Percentiles rank a stretch among this genome's conserved stretches.
phyloP scores from a whole-genome alignment of 805 yeast species.

The Candida palmyrensis region DNA sequence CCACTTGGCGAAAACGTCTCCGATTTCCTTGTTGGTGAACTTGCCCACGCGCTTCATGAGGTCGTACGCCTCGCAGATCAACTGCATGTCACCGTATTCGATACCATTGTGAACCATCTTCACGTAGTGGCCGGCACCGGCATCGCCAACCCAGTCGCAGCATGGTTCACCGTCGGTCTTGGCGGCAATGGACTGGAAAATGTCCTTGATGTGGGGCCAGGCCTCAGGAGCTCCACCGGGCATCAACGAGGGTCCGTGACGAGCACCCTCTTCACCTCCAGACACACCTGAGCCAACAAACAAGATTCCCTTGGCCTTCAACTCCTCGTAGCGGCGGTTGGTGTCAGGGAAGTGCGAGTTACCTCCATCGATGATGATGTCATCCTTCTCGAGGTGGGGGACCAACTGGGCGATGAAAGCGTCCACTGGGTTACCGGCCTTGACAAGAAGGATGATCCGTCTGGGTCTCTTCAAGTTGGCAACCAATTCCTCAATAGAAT shows the following conservation, averaged over 20 bases:
- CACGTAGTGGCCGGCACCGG: conserved; percentile 98
- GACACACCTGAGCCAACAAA: conserved; percentile 99
- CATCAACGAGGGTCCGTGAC: conserved; percentile 98
- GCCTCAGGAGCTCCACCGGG: conserved; percentile 99
- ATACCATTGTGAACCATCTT: conserved; percentile 99
- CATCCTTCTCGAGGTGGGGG: conserved; percentile 92
- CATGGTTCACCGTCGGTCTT: conserved; percentile 98
- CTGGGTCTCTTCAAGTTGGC: conserved; percentile 94
- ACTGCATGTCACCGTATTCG: conserved; percentile 99
- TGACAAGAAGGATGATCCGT: conserved; percentile 88
- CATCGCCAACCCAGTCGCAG: conserved; percentile 99
- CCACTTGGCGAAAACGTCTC: conserved; percentile 89
- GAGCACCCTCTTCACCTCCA: conserved; percentile 99
- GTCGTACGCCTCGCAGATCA: conserved; percentile 97
- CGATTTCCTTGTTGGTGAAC: conserved; percentile 84
- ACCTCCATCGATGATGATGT: conserved; percentile 99
- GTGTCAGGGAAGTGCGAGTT: conserved; percentile 99
- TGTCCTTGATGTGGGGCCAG: conserved; percentile 97
- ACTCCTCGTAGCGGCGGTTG: conserved; percentile 91
- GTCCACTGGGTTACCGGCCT: conserved; percentile 96
- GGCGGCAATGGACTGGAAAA: conserved; percentile 94
- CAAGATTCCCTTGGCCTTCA: conserved; percentile 78
- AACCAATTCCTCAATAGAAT: conserved; percentile 81
- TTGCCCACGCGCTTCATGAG: conserved; percentile 92
- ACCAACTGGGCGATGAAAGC: conserved; percentile 80